Evolutionary conservation across 2,329 filamentous ascomycete genomes (phyloP), one percentile per base, ranked within the genome.

Genomic region (Parastagonospora nodorum): DNA sequence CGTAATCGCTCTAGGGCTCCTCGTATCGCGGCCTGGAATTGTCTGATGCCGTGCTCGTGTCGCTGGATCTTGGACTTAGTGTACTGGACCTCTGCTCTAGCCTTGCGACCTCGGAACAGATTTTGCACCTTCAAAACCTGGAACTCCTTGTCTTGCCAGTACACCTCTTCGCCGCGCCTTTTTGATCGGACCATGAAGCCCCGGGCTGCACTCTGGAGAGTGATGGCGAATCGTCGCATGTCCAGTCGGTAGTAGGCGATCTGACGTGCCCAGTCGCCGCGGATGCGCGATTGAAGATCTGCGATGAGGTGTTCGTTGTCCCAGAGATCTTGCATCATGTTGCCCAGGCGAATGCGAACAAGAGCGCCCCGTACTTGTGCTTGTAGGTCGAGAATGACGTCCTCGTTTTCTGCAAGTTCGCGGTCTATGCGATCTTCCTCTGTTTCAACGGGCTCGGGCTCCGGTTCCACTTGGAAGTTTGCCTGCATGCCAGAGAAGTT

Each of bases 401-500:
- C 75, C 70, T 94, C 89, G 51, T 90, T 88, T 63, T 96, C 92
- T 11, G 79, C 82, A 4, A 99, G 75, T 69, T 96, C 91, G 47
- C 92, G 83, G 42, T 92, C 85, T 48, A 94, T 88, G 37, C 92
- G 82, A 64, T 97, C 92, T 66, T 97, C 90, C 63, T 97, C 93
- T 0, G 90, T 92, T 68, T 97, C 94, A 2, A 85, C 79, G 1
- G 86, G 86, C 60, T 87, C 84, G 0, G 88, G 88, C 64, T 92
- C 88, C 0, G 88, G 89, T 65, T 95, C 91, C 5, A 93, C 88
- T 32, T 91, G 92, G 79, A 99, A 97, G 68, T 94, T 93, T 57
- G 92, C 93, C 43, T 92, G 88, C 89, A 99, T 97, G 52, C 92
- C 95, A 48, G 92, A 92, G 77, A 99, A 99, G 77, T 91, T 96